Base-by-base conservation (phyloP, 2,329 filamentous ascomycete species). In the Lachnellula hyalina region DNA sequence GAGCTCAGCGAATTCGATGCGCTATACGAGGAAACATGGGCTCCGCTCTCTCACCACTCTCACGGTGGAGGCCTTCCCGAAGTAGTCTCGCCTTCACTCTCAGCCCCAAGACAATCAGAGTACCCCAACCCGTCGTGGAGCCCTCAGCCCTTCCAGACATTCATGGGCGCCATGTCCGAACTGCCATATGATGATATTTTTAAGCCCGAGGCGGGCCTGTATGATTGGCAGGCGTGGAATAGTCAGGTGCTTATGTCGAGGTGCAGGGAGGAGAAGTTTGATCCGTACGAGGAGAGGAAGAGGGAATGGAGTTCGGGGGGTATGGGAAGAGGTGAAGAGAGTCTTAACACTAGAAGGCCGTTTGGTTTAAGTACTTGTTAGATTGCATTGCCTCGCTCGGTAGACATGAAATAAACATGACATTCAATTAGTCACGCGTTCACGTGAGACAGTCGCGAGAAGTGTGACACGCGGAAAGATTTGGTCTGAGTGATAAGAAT, bases 161-260 rank as follows among this genome's bases (percentile, higher is more conserved):
- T 67, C 48, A 68, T 68, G 66, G 67, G 66, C 6, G 61, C 66
- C 11, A 64, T 65, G 58, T 57, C 61, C 8, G 65, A 68, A 42
- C 49, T 63, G 14, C 65, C 64, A 4, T 68, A 67, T 41, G 67
- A 68, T 28, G 67, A 69, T 52, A 64, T 68, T 14, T 68, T 68
- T 50, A 68, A 66, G 49, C 60, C 62, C 6, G 64, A 67, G 38
- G 56, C 57, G 4, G 61, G 63, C 2, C 46, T 64, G 47, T 68
- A 66, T 46, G 65, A 66, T 45, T 68, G 67, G 67, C 65, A 67
- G 38, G 56, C 59, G 7, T 67, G 65, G 64, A 67, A 64, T 41
- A 62, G 55, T 14, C 63, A 66, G 51, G 61, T 66, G 32, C 19
- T 66, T 11, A 64, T 67, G 62, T 62, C 58, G 3, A 62, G 62